Evolutionary conservation across 75 land plant genomes (phyloP).

Genomic region (Pinus taeda): DNA sequence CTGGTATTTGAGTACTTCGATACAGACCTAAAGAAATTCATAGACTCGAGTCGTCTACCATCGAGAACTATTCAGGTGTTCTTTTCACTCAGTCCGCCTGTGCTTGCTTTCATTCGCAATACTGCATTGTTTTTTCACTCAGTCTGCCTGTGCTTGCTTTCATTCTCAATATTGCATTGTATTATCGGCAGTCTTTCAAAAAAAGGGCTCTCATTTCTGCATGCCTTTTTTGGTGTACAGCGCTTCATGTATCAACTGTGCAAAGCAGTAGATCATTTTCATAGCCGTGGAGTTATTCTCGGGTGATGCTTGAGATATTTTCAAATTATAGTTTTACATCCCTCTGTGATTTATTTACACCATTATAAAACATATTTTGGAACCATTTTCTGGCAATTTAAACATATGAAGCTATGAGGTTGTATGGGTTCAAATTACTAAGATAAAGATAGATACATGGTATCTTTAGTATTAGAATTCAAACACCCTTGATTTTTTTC

Average conservation of each 20-base stretch:
- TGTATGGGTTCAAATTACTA: not conserved
- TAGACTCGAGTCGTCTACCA: slow-evolving; percentile 46
- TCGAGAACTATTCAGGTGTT: slow-evolving; percentile 45
- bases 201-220: not conserved
- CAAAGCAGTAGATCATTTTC: slow-evolving; percentile 84
- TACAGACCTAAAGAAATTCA: slow-evolving; percentile 89
- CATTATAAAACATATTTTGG: not conserved
- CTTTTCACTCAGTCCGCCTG: not conserved
- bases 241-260: slow-evolving; percentile 75
- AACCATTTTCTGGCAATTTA: not conserved
- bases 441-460: not conserved
- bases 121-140: not conserved
- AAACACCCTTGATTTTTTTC: not conserved
- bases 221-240: slow-evolving; percentile 23
- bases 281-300: slow-evolving; percentile 75
- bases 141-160: not conserved
- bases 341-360: no score
- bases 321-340: not conserved
- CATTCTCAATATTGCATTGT: not conserved
- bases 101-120: not conserved
- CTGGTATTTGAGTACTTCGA: slow-evolving; percentile 92
- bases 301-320: slow-evolving; percentile 19
- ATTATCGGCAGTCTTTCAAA: not conserved
- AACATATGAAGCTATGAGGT: not conserved
- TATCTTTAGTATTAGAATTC: not conserved